These are phyloP conservation scores for Sporothrix pallida DNA, from an alignment of 2,329 filamentous ascomycete species.

Conservation along the genomic window DNA sequence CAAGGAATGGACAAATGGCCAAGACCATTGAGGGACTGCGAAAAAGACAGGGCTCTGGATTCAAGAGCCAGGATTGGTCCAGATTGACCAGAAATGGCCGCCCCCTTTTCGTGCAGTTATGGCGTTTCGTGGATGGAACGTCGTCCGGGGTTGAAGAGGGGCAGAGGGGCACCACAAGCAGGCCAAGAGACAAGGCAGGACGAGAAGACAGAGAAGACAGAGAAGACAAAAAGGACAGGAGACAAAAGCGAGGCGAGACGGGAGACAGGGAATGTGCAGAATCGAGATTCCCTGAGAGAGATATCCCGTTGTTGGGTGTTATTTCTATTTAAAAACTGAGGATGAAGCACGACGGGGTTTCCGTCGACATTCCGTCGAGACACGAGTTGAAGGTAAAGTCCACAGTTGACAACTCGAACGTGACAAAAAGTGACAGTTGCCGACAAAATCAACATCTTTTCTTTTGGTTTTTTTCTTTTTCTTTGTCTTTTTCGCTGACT, in stretches of 20 bases:
- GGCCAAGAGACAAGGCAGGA: background rate
- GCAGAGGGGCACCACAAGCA: background rate
- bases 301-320: background rate
- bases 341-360: background rate
- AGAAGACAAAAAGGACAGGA: background rate
- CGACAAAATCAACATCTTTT: too few species aligned
- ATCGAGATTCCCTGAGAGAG: too few species aligned
- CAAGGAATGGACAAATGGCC: background rate
- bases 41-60: too few species aligned
- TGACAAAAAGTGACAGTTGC: too few species aligned
- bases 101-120: slow-evolving; percentile 12
- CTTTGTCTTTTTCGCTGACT: too few species aligned
- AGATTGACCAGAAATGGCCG: background rate
- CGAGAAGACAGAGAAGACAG: background rate
- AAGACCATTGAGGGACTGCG: background rate
- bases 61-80: background rate
- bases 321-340: background rate
- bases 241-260: too few species aligned
- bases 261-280: too few species aligned
- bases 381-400: background rate
- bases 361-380: background rate
- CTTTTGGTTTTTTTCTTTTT: too few species aligned
- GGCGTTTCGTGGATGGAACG: slow-evolving; percentile 7
- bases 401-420: background rate
- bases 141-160: slow-evolving; percentile 9